Evolutionary conservation across 2,329 filamentous ascomycete genomes (phyloP).

Genomic region (Aureobasidium mangrovei): DNA sequence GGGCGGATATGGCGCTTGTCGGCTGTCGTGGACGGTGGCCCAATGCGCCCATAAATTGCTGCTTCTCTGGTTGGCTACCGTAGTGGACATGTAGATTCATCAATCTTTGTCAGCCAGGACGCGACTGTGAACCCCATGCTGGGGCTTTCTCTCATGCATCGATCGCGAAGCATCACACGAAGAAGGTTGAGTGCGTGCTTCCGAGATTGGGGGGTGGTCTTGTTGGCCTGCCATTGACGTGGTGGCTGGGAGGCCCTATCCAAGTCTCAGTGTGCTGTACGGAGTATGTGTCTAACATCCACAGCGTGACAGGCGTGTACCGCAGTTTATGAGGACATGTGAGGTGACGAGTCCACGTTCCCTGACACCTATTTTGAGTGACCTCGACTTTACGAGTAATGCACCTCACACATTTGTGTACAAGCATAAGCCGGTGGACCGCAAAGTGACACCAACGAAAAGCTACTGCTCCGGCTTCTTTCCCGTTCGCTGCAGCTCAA

Average conservation of each 20-base stretch:
- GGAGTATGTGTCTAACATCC: not conserved
- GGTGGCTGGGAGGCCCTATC: not conserved
- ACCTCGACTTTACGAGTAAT: not conserved
- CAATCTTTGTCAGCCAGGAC: not conserved
- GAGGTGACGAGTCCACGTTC: not conserved
- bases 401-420: not conserved
- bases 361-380: constrained; percentile 8
- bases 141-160: not conserved
- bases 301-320: not conserved
- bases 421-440: constrained; percentile 6
- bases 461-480: constrained; percentile 1
- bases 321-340: not conserved
- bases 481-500: constrained; percentile 2
- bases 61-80: constrained; percentile 7
- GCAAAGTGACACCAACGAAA: constrained; percentile 6
- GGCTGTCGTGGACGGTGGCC: constrained; percentile 7
- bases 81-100: not conserved
- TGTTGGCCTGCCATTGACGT: not conserved
- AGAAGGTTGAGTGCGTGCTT: not conserved
- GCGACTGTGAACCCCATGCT: not conserved
- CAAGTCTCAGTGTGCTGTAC: not conserved
- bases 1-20: constrained; percentile 7
- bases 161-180: not conserved
- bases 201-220: not conserved
- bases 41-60: constrained; percentile 5